phyloP scores from a whole-genome alignment of 768 basidiomycete genomes.

The Agaricus subrufescens region DNA sequence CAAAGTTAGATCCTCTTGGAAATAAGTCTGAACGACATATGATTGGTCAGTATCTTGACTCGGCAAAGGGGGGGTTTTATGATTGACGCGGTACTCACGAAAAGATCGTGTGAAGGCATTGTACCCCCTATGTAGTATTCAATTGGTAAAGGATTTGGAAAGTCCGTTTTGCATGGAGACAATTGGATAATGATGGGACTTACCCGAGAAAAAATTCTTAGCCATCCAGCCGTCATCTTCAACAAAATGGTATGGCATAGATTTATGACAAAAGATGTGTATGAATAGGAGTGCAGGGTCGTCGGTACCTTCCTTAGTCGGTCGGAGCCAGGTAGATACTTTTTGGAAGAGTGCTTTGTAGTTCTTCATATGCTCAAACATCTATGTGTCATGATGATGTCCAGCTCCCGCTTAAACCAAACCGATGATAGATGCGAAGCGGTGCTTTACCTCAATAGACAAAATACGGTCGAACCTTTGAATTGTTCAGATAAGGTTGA shows the following conservation, averaged over 20 bases:
- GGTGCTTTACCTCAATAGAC: conserved; percentile 51
- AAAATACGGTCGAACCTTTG: conserved; percentile 65
- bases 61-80: neutral
- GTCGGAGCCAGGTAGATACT: conserved; percentile 59
- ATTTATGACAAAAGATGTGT: conserved; percentile 66
- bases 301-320: conserved; percentile 18
- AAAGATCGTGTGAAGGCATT: conserved; percentile 65
- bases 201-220: conserved; percentile 64
- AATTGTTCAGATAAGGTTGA: neutral
- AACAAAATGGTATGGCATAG: conserved; percentile 65
- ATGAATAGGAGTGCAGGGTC: conserved; percentile 56
- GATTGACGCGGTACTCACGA: conserved; percentile 26
- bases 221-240: conserved; percentile 74
- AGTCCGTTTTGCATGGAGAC: neutral
- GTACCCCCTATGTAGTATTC: conserved; percentile 45
- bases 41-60: neutral
- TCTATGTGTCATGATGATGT: conserved; percentile 25
- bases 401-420: too few relatives aligned
- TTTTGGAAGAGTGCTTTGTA: conserved; percentile 59
- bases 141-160: too few relatives aligned
- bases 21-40: conserved; percentile 40
- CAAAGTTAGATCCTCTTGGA: conserved; percentile 59
- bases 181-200: neutral
- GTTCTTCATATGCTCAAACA: conserved; percentile 79
- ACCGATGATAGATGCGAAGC: neutral